Evolutionary conservation across 208 protist genomes (phyloP).

Genomic region (Acanthamoeba healyi): DNA sequence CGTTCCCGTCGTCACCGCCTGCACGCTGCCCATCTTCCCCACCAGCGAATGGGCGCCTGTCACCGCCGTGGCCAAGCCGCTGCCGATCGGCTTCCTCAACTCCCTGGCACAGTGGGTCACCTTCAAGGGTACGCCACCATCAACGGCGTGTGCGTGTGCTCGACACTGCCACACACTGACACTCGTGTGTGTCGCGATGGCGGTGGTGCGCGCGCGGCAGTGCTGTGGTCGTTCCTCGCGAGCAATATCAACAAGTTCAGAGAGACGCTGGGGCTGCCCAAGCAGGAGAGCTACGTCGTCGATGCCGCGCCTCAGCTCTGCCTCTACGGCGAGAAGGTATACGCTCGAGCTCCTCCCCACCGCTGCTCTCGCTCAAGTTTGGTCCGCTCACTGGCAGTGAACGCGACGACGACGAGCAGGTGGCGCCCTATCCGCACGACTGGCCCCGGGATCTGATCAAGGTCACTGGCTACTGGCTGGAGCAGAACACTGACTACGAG

Average conservation of each 20-base stretch:
- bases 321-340: constrained; percentile 14
- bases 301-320: constrained; percentile 24
- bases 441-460: constrained; percentile 77
- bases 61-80: background rate
- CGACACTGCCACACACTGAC: too few relatives aligned
- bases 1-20: background rate
- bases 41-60: constrained; percentile 9
- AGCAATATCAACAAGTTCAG: constrained; percentile 33
- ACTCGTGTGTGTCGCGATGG: too few relatives aligned
- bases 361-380: too few relatives aligned
- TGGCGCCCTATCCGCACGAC: constrained; percentile 78
- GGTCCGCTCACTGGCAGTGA: background rate
- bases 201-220: background rate
- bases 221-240: constrained; percentile 35
- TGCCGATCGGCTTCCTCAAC: constrained; percentile 16
- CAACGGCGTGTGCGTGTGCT: background rate
- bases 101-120: background rate
- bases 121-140: background rate
- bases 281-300: constrained; percentile 4
- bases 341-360: too few relatives aligned
- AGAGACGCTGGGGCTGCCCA: background rate
- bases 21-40: constrained; percentile 33
- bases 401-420: background rate
- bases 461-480: constrained; percentile 82
- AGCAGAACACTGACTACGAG: background rate